These are phyloP conservation scores for Dactylis glomerata DNA, from an alignment of 176 grass and related monocot genomes.

Conservation along the genomic window DNA sequence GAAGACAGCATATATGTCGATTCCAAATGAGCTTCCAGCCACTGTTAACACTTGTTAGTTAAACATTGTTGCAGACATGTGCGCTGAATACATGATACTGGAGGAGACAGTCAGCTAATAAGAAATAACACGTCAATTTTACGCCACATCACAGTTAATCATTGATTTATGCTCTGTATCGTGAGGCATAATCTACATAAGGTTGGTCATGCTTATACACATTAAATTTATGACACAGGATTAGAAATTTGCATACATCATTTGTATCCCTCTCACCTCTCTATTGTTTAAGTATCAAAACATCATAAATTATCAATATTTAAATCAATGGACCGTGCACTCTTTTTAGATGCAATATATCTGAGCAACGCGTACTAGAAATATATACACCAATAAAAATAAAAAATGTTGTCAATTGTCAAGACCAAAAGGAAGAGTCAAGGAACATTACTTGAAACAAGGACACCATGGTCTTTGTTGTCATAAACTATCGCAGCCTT, in stretches of 20 bases:
- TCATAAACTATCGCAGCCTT: constrained; percentile 81
- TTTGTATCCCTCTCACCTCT: not conserved
- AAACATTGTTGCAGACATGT: constrained; percentile 9
- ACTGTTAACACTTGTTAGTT: constrained; percentile 57
- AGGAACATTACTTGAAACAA: constrained; percentile 80
- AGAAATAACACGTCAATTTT: not conserved
- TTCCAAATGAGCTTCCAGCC: constrained; percentile 66
- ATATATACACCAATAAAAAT: not conserved
- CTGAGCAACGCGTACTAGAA: not conserved
- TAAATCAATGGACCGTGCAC: not conserved
- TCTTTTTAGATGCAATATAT: not conserved
- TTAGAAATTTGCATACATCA: not conserved
- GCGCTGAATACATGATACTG: not conserved
- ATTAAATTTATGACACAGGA: not conserved
- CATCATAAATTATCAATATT: constrained; percentile 6
- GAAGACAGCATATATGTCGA: constrained; percentile 78
- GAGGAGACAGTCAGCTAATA: not conserved
- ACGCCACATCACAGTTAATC: not conserved
- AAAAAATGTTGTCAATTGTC: not conserved
- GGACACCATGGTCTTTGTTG: constrained; percentile 41
- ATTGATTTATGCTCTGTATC: not conserved
- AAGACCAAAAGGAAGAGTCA: constrained; percentile 12
- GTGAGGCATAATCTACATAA: not conserved
- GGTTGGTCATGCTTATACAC: not conserved
- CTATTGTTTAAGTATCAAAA: not conserved